Evolutionary conservation across 495 filamentous ascomycete species (phyloP).

Genomic region (Achaetomiella virescens): DNA sequence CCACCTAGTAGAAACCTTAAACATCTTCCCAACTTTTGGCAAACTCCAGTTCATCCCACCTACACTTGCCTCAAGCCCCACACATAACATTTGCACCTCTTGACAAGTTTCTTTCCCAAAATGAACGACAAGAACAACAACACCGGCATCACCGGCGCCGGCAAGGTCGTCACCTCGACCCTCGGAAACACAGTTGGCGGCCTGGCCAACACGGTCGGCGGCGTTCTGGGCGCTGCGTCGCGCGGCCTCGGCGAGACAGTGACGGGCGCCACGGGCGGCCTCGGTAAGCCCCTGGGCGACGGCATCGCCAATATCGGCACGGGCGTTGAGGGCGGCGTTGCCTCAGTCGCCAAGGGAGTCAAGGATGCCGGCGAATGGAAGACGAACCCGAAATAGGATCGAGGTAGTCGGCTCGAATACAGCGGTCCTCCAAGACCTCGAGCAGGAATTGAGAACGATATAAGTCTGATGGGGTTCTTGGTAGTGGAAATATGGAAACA

Average conservation of each 20-base stretch:
- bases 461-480: too few species aligned
- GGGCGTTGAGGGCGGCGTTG: conserved; percentile 54
- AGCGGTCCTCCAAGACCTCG: too few species aligned
- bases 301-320: conserved; percentile 54
- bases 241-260: conserved; percentile 42
- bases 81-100: background rate
- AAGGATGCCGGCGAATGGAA: conserved; percentile 66
- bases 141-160: conserved; percentile 58
- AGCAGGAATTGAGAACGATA: too few species aligned
- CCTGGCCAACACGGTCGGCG: conserved; percentile 59
- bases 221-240: conserved; percentile 60
- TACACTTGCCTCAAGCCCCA: background rate
- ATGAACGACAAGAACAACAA: conserved; percentile 38
- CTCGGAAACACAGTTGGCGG: conserved; percentile 48
- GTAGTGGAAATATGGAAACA: too few species aligned
- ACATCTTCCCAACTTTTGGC: background rate
- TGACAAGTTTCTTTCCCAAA: conserved; percentile 22
- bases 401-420: too few species aligned
- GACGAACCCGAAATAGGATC: conserved; percentile 29
- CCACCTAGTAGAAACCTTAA: background rate
- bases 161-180: conserved; percentile 55
- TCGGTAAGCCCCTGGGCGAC: conserved; percentile 61
- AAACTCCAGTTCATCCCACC: background rate
- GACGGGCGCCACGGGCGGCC: conserved; percentile 49
- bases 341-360: conserved; percentile 52